phyloP scores from a whole-genome alignment of 306 rosid species.

The Trifolium subterraneum region DNA sequence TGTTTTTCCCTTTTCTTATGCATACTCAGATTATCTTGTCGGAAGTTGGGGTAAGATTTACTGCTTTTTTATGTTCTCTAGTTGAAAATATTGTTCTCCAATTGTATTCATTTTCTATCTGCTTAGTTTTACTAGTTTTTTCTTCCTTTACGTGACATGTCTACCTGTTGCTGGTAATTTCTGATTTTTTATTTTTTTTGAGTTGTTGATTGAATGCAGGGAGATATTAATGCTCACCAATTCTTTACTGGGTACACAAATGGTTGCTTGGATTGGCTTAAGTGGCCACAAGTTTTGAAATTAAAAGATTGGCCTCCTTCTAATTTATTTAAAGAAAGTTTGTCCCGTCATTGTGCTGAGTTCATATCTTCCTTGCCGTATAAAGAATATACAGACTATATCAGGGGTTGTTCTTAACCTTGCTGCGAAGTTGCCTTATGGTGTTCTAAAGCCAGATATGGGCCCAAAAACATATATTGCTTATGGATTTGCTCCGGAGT shows the following conservation, averaged over 20 bases:
- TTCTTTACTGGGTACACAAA: constrained; percentile 75
- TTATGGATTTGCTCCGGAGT: constrained; percentile 78
- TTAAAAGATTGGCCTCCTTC: constrained; percentile 92
- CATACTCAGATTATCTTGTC: neutral
- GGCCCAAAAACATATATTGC: constrained; percentile 94
- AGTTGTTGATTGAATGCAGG: constrained; percentile 52
- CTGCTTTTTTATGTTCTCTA: neutral
- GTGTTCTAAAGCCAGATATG: constrained; percentile 70
- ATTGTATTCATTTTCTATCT: neutral
- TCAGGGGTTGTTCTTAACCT: constrained; percentile 62
- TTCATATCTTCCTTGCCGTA: constrained; percentile 71
- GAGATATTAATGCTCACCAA: constrained; percentile 64
- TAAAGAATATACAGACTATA: constrained; percentile 74
- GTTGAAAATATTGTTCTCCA: neutral
- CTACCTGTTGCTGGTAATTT: neutral
- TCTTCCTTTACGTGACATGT: neutral
- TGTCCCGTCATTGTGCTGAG: constrained; percentile 86
- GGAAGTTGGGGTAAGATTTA: neutral
- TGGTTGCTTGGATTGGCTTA: constrained; percentile 45
- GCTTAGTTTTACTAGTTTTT: constrained; percentile 5
- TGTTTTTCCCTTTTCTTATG: neutral
- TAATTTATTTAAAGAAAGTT: constrained; percentile 63
- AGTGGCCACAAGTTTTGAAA: constrained; percentile 82
- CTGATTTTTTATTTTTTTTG: constrained; percentile 10
- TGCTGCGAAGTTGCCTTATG: constrained; percentile 45